phyloP scores from a whole-genome alignment of 352 stramenopile species.

The Phytophthora cryptogea region DNA sequence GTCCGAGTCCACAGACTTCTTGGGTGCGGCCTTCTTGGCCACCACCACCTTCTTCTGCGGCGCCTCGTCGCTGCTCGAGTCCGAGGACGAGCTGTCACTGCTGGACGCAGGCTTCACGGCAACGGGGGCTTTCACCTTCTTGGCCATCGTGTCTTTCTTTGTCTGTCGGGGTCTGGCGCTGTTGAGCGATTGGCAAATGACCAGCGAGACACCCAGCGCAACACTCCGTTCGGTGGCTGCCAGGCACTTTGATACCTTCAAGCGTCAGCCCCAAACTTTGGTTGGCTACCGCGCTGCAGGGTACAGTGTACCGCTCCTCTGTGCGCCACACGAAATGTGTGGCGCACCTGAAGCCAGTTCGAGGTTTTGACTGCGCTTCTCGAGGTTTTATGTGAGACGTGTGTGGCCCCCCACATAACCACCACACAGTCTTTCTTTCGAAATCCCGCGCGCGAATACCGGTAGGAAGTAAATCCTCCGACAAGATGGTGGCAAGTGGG shows the following conservation, averaged over 20 bases:
- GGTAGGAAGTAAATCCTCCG: constrained; percentile 2
- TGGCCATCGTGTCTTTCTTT: constrained; percentile 38
- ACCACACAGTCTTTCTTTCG: constrained; percentile 37
- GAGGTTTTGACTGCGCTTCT: constrained; percentile 21
- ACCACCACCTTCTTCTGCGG: constrained; percentile 53
- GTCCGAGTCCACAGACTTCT: constrained; percentile 47
- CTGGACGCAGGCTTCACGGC: constrained; percentile 46
- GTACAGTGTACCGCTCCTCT: constrained; percentile 18
- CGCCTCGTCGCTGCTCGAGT: constrained; percentile 62
- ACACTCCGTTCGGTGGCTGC: constrained; percentile 18
- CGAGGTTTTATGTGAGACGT: constrained; percentile 44
- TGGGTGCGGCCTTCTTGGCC: constrained; percentile 57
- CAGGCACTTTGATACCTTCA: constrained; percentile 42
- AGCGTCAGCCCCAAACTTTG: constrained; percentile 30
- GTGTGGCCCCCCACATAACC: constrained; percentile 28
- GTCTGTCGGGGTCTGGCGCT: neutral
- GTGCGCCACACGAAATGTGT: constrained; percentile 32
- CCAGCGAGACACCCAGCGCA: constrained; percentile 6
- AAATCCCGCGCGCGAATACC: constrained; percentile 15
- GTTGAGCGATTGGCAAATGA: constrained; percentile 45
- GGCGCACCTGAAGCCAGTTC: constrained; percentile 30
- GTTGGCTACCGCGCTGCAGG: constrained; percentile 31
- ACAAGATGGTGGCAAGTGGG: constrained; percentile 34
- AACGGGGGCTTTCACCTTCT: constrained; percentile 53
- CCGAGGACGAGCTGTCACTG: constrained; percentile 53